These are phyloP conservation scores for Patellaria atrata DNA, from an alignment of 495 filamentous ascomycete species.

Conservation along the genomic window DNA sequence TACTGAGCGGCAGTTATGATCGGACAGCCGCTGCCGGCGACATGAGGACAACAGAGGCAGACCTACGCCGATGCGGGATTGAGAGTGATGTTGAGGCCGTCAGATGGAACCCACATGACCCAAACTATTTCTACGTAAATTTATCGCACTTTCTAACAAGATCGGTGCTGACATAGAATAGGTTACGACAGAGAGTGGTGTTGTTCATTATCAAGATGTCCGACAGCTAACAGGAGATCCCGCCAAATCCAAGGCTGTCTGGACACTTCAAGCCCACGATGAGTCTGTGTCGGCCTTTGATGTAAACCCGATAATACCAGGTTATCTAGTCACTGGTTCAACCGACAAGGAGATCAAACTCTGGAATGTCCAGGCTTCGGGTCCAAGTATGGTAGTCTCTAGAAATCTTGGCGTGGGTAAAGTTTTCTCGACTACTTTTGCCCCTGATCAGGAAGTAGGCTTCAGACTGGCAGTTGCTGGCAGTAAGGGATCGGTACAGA, in stretches of 20 bases:
- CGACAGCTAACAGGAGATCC: conserved; percentile 56
- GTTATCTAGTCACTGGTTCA: conserved; percentile 83
- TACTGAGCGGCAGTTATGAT: conserved; percentile 90
- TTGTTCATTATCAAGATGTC: conserved; percentile 76
- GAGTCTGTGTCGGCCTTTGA: conserved; percentile 91
- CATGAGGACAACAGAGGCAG: conserved; percentile 77
- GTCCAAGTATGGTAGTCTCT: conserved; percentile 78
- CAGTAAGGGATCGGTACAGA: conserved; percentile 81
- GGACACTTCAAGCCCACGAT: conserved; percentile 91
- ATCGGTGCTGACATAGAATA: conserved; percentile 5
- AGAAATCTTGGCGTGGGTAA: conserved; percentile 86
- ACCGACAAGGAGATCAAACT: conserved; percentile 90
- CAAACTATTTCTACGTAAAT: conserved; percentile 72
- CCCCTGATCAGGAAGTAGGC: conserved; percentile 73
- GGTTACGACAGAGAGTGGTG: conserved; percentile 75
- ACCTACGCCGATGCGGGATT: conserved; percentile 69
- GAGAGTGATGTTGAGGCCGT: conserved; percentile 90
- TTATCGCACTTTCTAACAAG: background rate
- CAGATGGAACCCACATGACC: conserved; percentile 82
- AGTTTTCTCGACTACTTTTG: conserved; percentile 83
- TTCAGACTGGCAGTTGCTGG: conserved; percentile 88
- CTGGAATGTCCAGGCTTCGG: conserved; percentile 73
- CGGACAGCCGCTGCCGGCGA: conserved; percentile 81
- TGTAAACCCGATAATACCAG: conserved; percentile 74
- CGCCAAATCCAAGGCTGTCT: conserved; percentile 63